Evolutionary conservation across 345 rosid species (phyloP), one percentile per base, ranked within the genome.

Genomic region (Ailanthus altissimus): DNA sequence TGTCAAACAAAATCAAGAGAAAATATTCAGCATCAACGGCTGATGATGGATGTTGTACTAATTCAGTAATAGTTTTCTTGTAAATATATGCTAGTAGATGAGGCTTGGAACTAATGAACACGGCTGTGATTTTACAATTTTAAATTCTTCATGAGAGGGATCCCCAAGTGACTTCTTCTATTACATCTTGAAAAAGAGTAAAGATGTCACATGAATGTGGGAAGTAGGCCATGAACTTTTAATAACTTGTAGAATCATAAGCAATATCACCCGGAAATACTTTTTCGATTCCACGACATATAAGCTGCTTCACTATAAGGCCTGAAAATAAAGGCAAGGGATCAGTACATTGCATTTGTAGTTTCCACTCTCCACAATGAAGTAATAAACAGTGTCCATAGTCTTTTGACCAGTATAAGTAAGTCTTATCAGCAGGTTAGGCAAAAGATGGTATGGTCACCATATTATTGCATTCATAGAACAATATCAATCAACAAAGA

Each of bases 251-350:
- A 51, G n/a, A 7, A n/a, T 74, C 40, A 16, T 23, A 61, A 28
- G 67, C 59, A 67, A 75, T 60, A 63, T 89, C 83, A 87, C 51
- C 78, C 56, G 47, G 91, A 81, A 74, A 84, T 72, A 77, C 77
- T 79, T 82, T 84, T 86, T 80, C 75, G 77, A 75, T 81, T 92
- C 90, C 91, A 89, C 20, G 88, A 81, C 72, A 79, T 60, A 78
- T 70, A 83, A 67, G 81, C 50, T 54, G 75, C 68, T 77, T 88
- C 91, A 12, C 85, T 85, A 40, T 84, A 88, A 58, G 87, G 83
- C 83, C 97, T 89, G 88, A 77, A 75, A 72, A 72, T 51, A 47
- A 78, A 63, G 32, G 75, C 26, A 72, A 49, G 9, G 58, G 18
- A 54, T 56, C 61, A 57, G 56, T 12, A 40, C 38, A 49, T 47